phyloP scores from a whole-genome alignment of 192 early-diverging fungal genomes.

The Mortierella hygrophila region DNA sequence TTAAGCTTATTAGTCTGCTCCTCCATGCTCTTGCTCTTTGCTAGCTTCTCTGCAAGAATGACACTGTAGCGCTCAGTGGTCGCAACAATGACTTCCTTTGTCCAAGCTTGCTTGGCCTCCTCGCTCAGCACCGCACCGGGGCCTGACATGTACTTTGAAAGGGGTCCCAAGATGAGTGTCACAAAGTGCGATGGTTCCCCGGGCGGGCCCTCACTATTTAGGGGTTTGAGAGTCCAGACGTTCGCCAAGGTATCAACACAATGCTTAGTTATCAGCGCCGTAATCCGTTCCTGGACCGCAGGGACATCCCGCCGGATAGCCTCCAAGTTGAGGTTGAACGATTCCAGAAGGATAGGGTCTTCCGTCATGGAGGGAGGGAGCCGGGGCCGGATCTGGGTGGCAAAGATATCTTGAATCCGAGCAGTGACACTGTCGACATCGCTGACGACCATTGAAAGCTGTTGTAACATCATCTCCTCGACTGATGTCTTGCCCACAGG shows the following conservation, averaged over 20 bases:
- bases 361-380: slow-evolving; percentile 61
- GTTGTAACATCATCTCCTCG: slow-evolving; percentile 54
- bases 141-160: slow-evolving; percentile 38
- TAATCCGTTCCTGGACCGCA: slow-evolving; percentile 55
- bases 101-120: slow-evolving; percentile 36
- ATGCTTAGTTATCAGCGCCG: slow-evolving; percentile 56
- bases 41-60: slow-evolving; percentile 50
- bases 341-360: slow-evolving; percentile 59
- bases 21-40: slow-evolving; percentile 35
- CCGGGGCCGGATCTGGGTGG: slow-evolving; percentile 56
- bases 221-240: slow-evolving; percentile 54
- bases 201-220: slow-evolving; percentile 59
- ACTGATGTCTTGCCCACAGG: slow-evolving; percentile 7
- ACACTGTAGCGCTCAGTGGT: slow-evolving; percentile 56
- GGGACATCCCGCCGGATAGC: slow-evolving; percentile 45
- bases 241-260: slow-evolving; percentile 61
- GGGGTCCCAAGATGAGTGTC: slow-evolving; percentile 60
- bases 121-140: slow-evolving; percentile 45
- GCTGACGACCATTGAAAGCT: slow-evolving; percentile 53
- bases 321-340: slow-evolving; percentile 22
- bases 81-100: slow-evolving; percentile 49
- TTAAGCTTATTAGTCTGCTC: slow-evolving; percentile 14
- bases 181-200: slow-evolving; percentile 66
- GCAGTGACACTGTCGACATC: slow-evolving; percentile 56
- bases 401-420: slow-evolving; percentile 43